Conservation (phyloP, 2,329 filamentous ascomycete species). For the Diaporthe nobilis region DNA sequence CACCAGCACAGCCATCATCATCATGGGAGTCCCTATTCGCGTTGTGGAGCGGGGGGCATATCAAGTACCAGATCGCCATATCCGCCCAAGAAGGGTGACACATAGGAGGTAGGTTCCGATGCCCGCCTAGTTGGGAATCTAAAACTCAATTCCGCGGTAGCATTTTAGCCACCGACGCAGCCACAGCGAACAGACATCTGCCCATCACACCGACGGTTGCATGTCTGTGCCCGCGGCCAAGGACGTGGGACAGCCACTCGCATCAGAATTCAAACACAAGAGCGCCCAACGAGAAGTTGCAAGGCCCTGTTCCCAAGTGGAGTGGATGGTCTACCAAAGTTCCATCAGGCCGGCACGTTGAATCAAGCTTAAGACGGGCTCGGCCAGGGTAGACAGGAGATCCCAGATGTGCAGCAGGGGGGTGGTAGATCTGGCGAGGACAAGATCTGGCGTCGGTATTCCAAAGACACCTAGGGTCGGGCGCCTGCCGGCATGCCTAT, state of each 20-base stretch:
- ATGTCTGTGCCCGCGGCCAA: slow-evolving; percentile 25
- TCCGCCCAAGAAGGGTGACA: neutral
- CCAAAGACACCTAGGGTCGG: neutral
- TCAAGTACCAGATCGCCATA: neutral
- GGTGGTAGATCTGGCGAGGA: neutral
- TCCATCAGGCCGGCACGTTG: slow-evolving; percentile 15
- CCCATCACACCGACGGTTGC: slow-evolving; percentile 6
- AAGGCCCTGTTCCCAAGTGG: neutral
- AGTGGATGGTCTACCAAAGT: neutral
- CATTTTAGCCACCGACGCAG: neutral
- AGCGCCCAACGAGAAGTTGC: neutral
- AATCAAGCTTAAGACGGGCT: slow-evolving; percentile 14
- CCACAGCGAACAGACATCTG: slow-evolving; percentile 25
- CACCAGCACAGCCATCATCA: slow-evolving; percentile 19
- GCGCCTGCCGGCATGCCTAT: neutral
- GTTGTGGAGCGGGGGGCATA: neutral
- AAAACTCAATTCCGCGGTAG: slow-evolving; percentile 2
- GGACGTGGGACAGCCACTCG: slow-evolving; percentile 19
- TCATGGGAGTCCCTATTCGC: neutral
- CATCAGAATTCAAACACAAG: slow-evolving; percentile 8
- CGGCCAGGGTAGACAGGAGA: neutral
- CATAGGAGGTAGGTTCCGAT: neutral
- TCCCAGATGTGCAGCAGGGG: slow-evolving; percentile 28
- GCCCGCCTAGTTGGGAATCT: slow-evolving; percentile 9
- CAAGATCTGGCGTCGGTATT: neutral